phyloP scores from a whole-genome alignment of 108 stramenopile species.

The Cyclotella cryptica region DNA sequence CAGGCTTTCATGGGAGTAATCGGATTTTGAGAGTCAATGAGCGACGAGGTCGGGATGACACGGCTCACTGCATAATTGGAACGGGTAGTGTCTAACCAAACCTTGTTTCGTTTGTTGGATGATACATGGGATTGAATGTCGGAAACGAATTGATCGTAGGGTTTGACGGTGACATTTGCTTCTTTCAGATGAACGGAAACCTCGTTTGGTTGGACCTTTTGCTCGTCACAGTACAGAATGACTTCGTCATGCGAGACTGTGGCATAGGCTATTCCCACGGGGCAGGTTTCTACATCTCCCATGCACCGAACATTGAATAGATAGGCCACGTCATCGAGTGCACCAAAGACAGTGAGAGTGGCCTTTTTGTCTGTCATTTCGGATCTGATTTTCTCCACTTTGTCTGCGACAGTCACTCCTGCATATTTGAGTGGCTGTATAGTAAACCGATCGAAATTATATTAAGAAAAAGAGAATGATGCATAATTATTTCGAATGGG shows the following conservation, averaged over 20 bases:
- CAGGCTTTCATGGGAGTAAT: slow-evolving; percentile 92
- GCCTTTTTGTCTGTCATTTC: slow-evolving; percentile 81
- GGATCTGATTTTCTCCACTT: slow-evolving; percentile 76
- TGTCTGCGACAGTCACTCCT: slow-evolving; percentile 81
- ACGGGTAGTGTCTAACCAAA: slow-evolving; percentile 75
- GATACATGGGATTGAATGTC: slow-evolving; percentile 69
- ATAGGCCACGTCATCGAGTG: slow-evolving; percentile 97
- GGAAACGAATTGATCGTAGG: slow-evolving; percentile 72
- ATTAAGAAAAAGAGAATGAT: background rate
- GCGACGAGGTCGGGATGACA: slow-evolving; percentile 63
- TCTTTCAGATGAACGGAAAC: slow-evolving; percentile 70
- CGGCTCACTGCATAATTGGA: slow-evolving; percentile 69
- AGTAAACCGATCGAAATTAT: slow-evolving; percentile 1
- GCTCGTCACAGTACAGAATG: slow-evolving; percentile 75
- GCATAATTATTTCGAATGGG: background rate
- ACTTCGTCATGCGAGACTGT: slow-evolving; percentile 78
- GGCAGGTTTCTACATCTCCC: slow-evolving; percentile 90
- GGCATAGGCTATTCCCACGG: slow-evolving; percentile 93
- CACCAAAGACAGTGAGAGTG: slow-evolving; percentile 86
- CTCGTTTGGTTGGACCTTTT: slow-evolving; percentile 63
- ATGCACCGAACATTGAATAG: slow-evolving; percentile 93
- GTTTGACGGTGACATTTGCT: slow-evolving; percentile 57
- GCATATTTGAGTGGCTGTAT: slow-evolving; percentile 85
- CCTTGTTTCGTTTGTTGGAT: slow-evolving; percentile 52
- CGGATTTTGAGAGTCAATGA: slow-evolving; percentile 81